Evolutionary conservation across 208 protist species (phyloP).

Genomic region (Crithidia fasciculata): DNA sequence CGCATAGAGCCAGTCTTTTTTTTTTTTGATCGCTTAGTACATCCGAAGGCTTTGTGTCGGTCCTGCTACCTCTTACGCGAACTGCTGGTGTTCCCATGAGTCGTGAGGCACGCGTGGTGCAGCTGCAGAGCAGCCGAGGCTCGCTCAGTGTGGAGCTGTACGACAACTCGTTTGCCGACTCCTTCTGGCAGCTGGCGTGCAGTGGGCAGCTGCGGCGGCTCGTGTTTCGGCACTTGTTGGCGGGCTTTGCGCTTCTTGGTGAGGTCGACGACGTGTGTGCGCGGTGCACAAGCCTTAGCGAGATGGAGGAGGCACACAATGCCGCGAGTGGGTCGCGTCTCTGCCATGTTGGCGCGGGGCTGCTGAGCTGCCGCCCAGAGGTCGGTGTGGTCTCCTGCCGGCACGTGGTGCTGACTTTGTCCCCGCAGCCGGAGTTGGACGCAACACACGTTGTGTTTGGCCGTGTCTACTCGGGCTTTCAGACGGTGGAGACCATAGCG

Average conservation of each 20-base stretch:
- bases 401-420: constrained; percentile 58
- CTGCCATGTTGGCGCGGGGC: constrained; percentile 62
- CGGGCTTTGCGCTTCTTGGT: constrained; percentile 41
- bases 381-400: constrained; percentile 26
- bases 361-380: constrained; percentile 40
- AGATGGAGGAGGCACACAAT: neutral
- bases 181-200: constrained; percentile 49
- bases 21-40: no score
- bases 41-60: neutral
- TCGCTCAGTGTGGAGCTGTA: constrained; percentile 68
- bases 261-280: constrained; percentile 10
- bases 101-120: constrained; percentile 36
- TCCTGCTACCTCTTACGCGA: constrained; percentile 19
- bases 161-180: constrained; percentile 30
- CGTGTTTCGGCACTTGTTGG: constrained; percentile 39
- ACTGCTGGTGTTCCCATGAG: constrained; percentile 11
- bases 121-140: constrained; percentile 49
- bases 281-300: neutral
- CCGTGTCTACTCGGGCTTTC: constrained; percentile 59
- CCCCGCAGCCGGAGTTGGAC: constrained; percentile 63
- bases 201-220: constrained; percentile 58
- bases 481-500: constrained; percentile 39
- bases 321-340: constrained; percentile 5
- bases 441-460: constrained; percentile 59
- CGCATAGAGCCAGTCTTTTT: no score